Evolutionary conservation across 208 protist genomes (phyloP), one percentile per base, ranked within the genome.

Genomic region (Trypanosoma melophagium): DNA sequence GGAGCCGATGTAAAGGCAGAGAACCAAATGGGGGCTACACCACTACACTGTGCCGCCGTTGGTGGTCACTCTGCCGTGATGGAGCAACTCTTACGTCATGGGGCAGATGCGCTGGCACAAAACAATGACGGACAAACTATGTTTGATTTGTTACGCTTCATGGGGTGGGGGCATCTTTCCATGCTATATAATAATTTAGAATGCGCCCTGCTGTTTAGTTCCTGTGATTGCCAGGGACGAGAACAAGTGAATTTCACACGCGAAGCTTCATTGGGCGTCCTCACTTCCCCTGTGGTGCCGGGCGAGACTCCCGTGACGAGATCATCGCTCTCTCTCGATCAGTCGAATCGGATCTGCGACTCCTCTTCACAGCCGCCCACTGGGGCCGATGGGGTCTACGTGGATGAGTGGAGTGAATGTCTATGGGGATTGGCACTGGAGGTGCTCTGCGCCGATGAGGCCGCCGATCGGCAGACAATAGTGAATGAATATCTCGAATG

Each of bases 21-120:
- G 19, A 95, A 95, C 55, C 45, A 22, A 0, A 25, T 72, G 45
- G 73, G 73, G 3, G 84, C 81, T 1, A 90, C 82, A 24, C 80
- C 89, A 2, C 63, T 95, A 19, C 78, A 84, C 21, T 77, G 82
- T 38, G 86, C 89, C 0, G 84, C 86, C 0, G 77, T 84, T 21
- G 60, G 71, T 22, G 74, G 73, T 25, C 54, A 71, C 12, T 64
- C 55, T 22, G 47, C 79, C 17, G 58, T 88, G 24, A 74, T 84
- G 17, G 49, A 67, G 10, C 54, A 69, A 4, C 67, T 95, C 3
- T 57, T 90, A n/a, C 59, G 69, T 38, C 60, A 70, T 41, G 86
- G 86, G 17, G 89, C 89, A 0, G 64, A 77, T n/a, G 56, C 80
- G 2, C 47, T 25, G 9, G 66, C 44, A 4, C 56, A 3, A 21